phyloP scores from a whole-genome alignment of 2,329 filamentous ascomycete species.

The Trichoderma lentiforme region DNA sequence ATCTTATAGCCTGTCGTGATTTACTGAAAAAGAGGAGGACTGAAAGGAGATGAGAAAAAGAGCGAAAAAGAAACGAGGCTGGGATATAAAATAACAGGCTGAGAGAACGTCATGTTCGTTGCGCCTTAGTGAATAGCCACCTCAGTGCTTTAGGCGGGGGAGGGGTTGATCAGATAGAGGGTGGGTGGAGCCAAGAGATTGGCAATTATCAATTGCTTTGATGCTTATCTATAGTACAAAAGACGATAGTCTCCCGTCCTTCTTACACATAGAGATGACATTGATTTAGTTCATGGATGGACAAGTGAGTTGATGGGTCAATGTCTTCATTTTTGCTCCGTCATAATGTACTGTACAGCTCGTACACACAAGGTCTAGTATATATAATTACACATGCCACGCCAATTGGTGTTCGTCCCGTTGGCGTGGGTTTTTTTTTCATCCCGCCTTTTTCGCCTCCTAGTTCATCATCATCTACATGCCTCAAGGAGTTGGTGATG shows the following conservation, averaged over 20 bases:
- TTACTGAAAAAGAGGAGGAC: not conserved
- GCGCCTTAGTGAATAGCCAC: not conserved
- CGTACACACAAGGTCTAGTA: slow-evolving; percentile 26
- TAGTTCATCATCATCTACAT: not conserved
- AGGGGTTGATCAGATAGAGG: slow-evolving; percentile 18
- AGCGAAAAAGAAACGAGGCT: not conserved
- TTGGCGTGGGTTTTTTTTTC: not conserved
- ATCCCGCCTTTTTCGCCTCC: not conserved
- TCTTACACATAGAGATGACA: not conserved
- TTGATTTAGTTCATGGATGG: not conserved
- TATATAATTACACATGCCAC: slow-evolving; percentile 33
- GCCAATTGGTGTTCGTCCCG: not conserved
- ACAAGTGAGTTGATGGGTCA: not conserved
- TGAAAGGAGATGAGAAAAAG: not conserved
- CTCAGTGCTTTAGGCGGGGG: not conserved
- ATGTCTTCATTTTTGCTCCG: slow-evolving; percentile 11
- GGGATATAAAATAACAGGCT: not conserved
- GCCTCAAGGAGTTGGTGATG: not conserved
- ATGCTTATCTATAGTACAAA: not conserved
- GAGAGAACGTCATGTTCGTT: not conserved
- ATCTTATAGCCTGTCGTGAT: not conserved
- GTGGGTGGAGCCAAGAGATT: slow-evolving; percentile 1
- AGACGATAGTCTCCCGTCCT: not conserved
- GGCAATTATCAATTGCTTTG: not conserved
- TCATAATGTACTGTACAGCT: slow-evolving; percentile 30